Evolutionary conservation across 2,329 filamentous ascomycete species (phyloP).

Genomic region (Trichoderma aggressivum): DNA sequence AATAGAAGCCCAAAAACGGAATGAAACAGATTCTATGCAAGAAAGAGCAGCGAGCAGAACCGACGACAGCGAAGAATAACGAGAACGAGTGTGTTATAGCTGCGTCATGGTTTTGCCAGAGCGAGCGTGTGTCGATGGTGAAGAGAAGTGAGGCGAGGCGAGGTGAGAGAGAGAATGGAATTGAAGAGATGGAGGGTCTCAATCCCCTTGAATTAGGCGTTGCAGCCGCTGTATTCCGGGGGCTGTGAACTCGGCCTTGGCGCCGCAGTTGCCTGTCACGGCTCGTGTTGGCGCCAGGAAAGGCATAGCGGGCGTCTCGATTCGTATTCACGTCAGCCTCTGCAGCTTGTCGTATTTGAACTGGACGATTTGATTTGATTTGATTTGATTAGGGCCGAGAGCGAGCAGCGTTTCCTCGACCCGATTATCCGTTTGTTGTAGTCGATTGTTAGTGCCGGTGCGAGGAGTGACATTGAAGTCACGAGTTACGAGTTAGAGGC

Average conservation of each 20-base stretch:
- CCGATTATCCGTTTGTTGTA: not conserved
- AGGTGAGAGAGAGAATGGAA: not conserved
- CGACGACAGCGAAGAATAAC: not conserved
- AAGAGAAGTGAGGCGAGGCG: not conserved
- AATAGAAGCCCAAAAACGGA: not conserved
- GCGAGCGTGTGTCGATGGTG: not conserved
- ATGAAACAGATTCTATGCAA: not conserved
- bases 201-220: not conserved
- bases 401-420: not conserved
- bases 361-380: too few relatives aligned
- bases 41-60: not conserved
- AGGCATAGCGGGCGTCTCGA: slow-evolving; percentile 4
- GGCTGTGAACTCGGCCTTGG: slow-evolving; percentile 7
- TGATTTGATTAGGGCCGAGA: not conserved
- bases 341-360: not conserved
- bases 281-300: slow-evolving; percentile 6
- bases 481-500: not conserved
- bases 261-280: slow-evolving; percentile 7
- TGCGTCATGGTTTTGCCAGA: slow-evolving; percentile 8
- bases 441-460: not conserved
- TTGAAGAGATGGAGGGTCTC: not conserved
- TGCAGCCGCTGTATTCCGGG: not conserved
- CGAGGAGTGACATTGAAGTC: not conserved
- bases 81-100: slow-evolving; percentile 9
- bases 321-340: slow-evolving; percentile 13